A percentile compares a stretch with the other conserved stretches of the same genome.
Conservation (phyloP, 495 filamentous ascomycete species). For the Eremomyces bilateralis region DNA sequence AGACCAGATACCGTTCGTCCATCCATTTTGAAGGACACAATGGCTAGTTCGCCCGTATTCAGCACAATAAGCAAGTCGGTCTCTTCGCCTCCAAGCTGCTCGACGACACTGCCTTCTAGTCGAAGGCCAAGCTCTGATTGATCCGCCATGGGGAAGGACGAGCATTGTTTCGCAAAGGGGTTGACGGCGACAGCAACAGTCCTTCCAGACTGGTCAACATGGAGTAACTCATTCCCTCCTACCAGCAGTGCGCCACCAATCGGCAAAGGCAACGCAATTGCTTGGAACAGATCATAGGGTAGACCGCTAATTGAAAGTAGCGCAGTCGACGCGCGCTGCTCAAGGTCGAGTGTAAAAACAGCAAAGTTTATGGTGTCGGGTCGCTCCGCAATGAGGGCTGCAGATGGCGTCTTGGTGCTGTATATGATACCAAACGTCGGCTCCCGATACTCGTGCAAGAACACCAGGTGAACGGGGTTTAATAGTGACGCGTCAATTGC, state of each 20-base stretch:
- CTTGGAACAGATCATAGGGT: constrained; percentile 72
- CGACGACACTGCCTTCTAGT: constrained; percentile 63
- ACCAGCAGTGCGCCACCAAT: constrained; percentile 76
- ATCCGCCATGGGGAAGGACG: constrained; percentile 61
- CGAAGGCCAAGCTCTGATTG: constrained; percentile 63
- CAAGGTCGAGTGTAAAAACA: constrained; percentile 85
- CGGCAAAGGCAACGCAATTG: constrained; percentile 64
- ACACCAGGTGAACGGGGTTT: constrained; percentile 76
- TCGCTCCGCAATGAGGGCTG: constrained; percentile 48
- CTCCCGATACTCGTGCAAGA: constrained; percentile 91
- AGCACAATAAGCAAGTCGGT: constrained; percentile 74
- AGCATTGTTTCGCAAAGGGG: constrained; percentile 56
- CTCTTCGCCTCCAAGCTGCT: constrained; percentile 46
- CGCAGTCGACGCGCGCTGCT: constrained; percentile 82
- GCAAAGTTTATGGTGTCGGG: constrained; percentile 74
- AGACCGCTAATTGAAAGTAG: constrained; percentile 67
- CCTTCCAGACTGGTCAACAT: constrained; percentile 90
- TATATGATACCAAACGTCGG: constrained; percentile 92
- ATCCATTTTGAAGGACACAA: constrained; percentile 69
- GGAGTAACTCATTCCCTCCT: constrained; percentile 75
- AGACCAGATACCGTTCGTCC: constrained; percentile 85
- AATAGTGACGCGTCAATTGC: constrained; percentile 68
- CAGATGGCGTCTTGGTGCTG: constrained; percentile 45
- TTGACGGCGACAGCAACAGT: constrained; percentile 89
- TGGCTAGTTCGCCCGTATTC: constrained; percentile 48